These are phyloP conservation scores for Cytospora chrysosperma DNA, from an alignment of 2,329 filamentous ascomycete species.

Conservation along the genomic window DNA sequence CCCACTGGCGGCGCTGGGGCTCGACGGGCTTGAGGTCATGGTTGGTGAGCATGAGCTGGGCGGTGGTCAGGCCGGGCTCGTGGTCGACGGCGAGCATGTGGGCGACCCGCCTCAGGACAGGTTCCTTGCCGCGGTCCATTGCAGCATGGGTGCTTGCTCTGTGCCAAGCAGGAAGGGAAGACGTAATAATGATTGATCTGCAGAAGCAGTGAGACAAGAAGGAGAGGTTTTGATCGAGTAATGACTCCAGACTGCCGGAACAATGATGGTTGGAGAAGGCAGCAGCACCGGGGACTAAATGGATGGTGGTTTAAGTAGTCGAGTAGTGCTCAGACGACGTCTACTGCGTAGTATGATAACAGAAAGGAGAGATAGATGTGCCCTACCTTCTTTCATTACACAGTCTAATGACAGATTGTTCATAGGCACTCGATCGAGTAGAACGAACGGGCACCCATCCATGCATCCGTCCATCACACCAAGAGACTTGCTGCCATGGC, in stretches of 20 bases:
- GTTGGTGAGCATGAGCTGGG: constrained; percentile 86
- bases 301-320: not conserved
- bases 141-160: constrained; percentile 11
- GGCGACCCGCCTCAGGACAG: constrained; percentile 43
- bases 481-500: not conserved
- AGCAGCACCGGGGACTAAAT: not conserved
- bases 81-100: constrained; percentile 69
- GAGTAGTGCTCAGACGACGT: not conserved
- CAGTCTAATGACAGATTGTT: not conserved
- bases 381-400: not conserved
- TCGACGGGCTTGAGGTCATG: constrained; percentile 81
- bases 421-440: not conserved
- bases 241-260: constrained; percentile 4
- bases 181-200: not conserved
- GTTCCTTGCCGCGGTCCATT: constrained; percentile 36
- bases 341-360: not conserved
- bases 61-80: constrained; percentile 73
- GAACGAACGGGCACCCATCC: not conserved
- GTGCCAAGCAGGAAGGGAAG: not conserved
- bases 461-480: not conserved
- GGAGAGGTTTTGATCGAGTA: constrained; percentile 9
- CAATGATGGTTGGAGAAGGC: not conserved
- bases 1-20: constrained; percentile 77
- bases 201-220: too few species aligned
- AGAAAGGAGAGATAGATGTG: too few species aligned